These are phyloP conservation scores for Alloteropsis semialata DNA, from an alignment of 176 grass and related monocot species.

Conservation along the genomic window DNA sequence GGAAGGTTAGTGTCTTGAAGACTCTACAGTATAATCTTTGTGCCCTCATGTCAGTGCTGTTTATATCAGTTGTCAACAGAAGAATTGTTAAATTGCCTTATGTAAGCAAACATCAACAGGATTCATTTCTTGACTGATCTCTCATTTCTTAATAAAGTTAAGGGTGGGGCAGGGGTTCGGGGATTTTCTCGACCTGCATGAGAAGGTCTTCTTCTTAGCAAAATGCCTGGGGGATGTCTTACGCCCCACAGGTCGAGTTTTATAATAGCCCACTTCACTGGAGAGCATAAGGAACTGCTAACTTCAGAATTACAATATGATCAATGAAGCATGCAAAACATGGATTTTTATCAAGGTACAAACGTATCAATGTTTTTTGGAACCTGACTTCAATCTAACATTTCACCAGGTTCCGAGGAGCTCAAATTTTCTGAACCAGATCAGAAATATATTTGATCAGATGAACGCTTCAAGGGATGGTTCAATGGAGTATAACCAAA, in stretches of 20 bases:
- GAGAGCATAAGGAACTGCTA: not conserved
- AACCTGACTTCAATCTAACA: not conserved
- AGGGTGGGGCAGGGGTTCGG: no score
- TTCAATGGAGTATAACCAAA: conserved; percentile 26
- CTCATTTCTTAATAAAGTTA: no score
- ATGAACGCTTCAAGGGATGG: conserved; percentile 24
- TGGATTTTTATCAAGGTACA: not conserved
- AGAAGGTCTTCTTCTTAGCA: no score
- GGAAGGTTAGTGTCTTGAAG: conserved; percentile 55
- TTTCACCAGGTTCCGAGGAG: conserved; percentile 62
- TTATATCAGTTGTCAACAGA: not conserved
- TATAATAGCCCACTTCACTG: not conserved
- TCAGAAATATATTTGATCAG: conserved; percentile 46
- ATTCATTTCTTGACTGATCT: not conserved
- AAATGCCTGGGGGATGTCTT: no score
- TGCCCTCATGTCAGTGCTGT: not conserved
- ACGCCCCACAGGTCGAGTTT: no score
- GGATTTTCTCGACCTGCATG: no score
- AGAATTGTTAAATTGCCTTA: not conserved
- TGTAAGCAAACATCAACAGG: not conserved
- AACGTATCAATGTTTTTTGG: not conserved
- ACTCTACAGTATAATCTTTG: not conserved
- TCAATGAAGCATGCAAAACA: not conserved
- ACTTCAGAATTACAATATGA: not conserved
- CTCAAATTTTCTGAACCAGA: conserved; percentile 53